These are phyloP conservation scores for Rhododendron ovatum DNA, from an alignment of 148 eudicot genomes.

Conservation along the genomic window DNA sequence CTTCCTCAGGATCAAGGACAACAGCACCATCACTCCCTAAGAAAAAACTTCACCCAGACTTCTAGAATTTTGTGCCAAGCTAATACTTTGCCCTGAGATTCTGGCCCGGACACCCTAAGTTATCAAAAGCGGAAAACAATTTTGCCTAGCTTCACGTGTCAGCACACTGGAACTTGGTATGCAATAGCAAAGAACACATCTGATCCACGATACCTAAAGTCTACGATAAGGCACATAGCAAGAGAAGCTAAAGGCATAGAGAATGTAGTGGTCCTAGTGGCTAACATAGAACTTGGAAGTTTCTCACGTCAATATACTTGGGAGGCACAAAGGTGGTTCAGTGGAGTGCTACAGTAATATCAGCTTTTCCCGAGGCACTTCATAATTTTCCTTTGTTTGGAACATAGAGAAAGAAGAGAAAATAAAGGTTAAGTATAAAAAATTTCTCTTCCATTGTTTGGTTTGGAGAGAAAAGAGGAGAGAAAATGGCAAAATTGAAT, in stretches of 20 bases:
- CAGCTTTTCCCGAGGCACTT: background rate
- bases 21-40: background rate
- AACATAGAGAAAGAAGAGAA: too few relatives aligned
- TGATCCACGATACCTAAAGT: background rate
- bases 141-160: background rate
- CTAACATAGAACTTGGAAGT: background rate
- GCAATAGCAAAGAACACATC: background rate
- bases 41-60: background rate
- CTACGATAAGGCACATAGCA: background rate
- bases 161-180: background rate
- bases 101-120: too few relatives aligned
- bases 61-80: background rate
- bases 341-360: background rate
- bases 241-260: background rate
- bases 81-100: too few relatives aligned
- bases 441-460: too few relatives aligned
- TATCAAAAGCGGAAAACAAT: too few relatives aligned
- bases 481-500: too few relatives aligned
- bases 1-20: background rate
- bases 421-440: too few relatives aligned
- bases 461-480: too few relatives aligned
- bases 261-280: background rate
- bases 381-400: background rate
- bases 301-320: background rate
- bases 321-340: background rate